Conservation (phyloP, 2,329 filamentous ascomycete species). For the Colletotrichum costaricense region DNA sequence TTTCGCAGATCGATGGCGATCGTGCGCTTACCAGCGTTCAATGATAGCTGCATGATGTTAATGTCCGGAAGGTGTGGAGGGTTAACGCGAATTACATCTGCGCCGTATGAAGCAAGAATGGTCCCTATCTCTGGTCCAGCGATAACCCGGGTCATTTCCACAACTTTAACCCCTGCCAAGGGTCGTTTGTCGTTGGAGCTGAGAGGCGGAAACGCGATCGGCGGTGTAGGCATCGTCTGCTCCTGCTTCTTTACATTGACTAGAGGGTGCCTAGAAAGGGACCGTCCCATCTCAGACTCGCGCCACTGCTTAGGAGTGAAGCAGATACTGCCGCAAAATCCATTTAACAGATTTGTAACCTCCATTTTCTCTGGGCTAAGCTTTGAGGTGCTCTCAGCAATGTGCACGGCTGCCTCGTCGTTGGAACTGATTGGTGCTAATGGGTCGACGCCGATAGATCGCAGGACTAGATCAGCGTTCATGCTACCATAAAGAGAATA, state of each 20-base stretch:
- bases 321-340: constrained; percentile 29
- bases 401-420: constrained; percentile 19
- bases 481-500: constrained; percentile 64
- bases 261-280: constrained; percentile 37
- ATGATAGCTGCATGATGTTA: constrained; percentile 50
- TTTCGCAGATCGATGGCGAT: constrained; percentile 59
- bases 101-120: constrained; percentile 55
- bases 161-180: constrained; percentile 59
- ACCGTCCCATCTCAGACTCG: constrained; percentile 28
- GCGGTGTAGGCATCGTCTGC: constrained; percentile 47
- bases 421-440: constrained; percentile 6
- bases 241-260: constrained; percentile 51
- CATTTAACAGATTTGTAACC: constrained; percentile 23
- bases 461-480: constrained; percentile 53
- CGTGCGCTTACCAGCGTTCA: constrained; percentile 60
- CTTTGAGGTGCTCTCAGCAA: constrained; percentile 13
- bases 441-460: constrained; percentile 55
- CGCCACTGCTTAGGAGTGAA: constrained; percentile 29
- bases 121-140: constrained; percentile 58
- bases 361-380: constrained; percentile 31
- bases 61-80: constrained; percentile 55
- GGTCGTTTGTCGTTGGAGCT: constrained; percentile 44
- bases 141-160: constrained; percentile 62
- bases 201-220: constrained; percentile 46
- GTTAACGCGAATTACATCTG: constrained; percentile 59